Base-by-base conservation (phyloP, 768 basidiomycete genomes). In the Serendipita sp. region DNA sequence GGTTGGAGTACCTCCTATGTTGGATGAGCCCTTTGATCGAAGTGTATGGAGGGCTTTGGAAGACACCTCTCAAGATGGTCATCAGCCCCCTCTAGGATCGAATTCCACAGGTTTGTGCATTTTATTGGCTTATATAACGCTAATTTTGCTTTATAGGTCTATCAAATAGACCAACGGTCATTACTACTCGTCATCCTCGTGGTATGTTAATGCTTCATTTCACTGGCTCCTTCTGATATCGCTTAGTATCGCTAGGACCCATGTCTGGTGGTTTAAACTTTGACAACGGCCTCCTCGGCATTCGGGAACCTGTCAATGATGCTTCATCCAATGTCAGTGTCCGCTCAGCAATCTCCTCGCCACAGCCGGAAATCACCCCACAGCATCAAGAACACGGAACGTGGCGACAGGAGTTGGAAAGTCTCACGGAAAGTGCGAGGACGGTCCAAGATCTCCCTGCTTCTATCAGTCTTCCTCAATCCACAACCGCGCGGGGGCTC, bases 1-100 rank as follows among this genome's bases (percentile, higher is more conserved):
- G 1, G 55, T 60, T n/a, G 55, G 55, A 1, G 55, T 60, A 4
- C 55, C 55, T 23, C 55, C 55, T 3, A 60, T 60, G 55, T 29
- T 60, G 27, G 55, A 60, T 29, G 55, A 60, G 34, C 55, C 55
- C 8, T 60, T 60, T 33, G 55, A 60, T 36, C 55, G 55, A 29
- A 60, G 55, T 60, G 55, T 60, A 10, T 60, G 55, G 55, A 27
- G 29, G 11, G 55, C 27, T 10, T 34, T 60, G 29, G 55, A 60
- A 36, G 33, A 18, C 31, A 60, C 16, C 11, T 23, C 31, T n/a
- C 55, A 60, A 40, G 13, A 40, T 40, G 40, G 5, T 6, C 13
- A 5, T 40, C 40, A 40, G 13, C 40, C 40, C 40, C 40, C 5
- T 6, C 40, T 13, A 40, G 40, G 40, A 13, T 40, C 40, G 13